Base-by-base conservation (phyloP, 2,329 filamentous ascomycete genomes). In the Verruconis gallopava region DNA sequence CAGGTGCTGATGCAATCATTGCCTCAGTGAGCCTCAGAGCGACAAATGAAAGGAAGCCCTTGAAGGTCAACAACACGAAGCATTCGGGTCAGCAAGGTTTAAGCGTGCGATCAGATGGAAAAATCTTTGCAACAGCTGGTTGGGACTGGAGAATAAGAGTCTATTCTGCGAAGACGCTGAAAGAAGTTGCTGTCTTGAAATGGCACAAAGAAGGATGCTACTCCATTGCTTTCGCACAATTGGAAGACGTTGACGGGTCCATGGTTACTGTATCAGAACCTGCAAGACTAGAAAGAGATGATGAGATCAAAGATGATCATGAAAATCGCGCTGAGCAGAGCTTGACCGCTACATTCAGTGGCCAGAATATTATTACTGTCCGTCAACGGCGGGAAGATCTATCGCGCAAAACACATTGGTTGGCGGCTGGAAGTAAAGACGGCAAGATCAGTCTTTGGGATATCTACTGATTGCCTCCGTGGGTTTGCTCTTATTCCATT, bases 401-500 rank as follows among this genome's bases (percentile, higher is more conserved):
- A 51, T 79, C 81, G 9, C 77, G 73, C 53, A 67, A 66, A 39
- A 81, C 80, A 18, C 89, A 96, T 59, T 96, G 89, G 88, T 59
- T 96, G 40, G 91, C 81, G 14, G 85, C 77, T 1, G 91, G 91
- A 1, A 82, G 84, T 43, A 98, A 96, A 59, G 91, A 96, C 64
- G 91, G 89, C 14, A 94, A 93, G 58, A 76, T 96, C 48, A 93
- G 85, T 55, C 65, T 98, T 50, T 98, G 91, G 91, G 85, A 95
- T 64, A 78, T 96, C 45, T 98, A 91, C 44, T 70, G 51, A 45
- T 11, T 42, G 5, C 12, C 19, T 9, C 9, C 34, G 11, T 12
- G 13, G 11, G 11, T 36, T 36, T 36, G 33, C 15, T 6, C 17
- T 36, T 9, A 9, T 9, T 17, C 25, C 6, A 30, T 30, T 9